Base-by-base conservation (phyloP, 106 monocot species). In the Hemerocallis citrina region DNA sequence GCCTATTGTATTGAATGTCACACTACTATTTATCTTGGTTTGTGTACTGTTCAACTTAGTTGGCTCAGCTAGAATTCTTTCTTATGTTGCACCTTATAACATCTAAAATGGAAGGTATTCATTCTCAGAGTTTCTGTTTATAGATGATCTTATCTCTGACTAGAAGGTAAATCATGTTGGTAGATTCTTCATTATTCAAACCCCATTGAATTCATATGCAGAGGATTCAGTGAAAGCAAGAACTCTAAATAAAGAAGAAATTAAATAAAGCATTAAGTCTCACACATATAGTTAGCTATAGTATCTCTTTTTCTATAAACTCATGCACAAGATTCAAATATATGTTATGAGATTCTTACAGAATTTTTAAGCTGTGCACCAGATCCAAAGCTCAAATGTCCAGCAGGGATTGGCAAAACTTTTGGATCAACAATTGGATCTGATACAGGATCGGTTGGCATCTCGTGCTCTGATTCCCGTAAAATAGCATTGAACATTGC, bases 401-500 rank as follows among this genome's bases (percentile, higher is more conserved):
- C 96, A 59, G 91, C 86, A n/a, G 77, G 86, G 30, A 98, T 85
- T 1, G 96, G 96, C 28, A 98, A 65, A 54, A 98, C 91, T 49
- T 79, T 87, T 40, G 77, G 66, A 69, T 98, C 91, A 24, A 88
- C 70, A 64, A 98, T 88, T 10, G 96, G 91, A 79, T 98, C 96
- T 45, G 96, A 98, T 8, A 98, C 75, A 43, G 96, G 96, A 84
- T 98, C 91, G 2, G 91, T 87, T 44, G 96, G 96, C 43, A 91
- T 88, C 37, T 91, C 86, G 71, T 70, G 73, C 47, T 75, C 91
- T 38, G 96, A 98, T 73, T 98, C 96, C 54, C 96, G 91, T 37
- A 98, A 71, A 68, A 98, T 91, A n/a, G 96, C 96, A 73, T 98
- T 98, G 65, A 96, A 96, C 95, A 96, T 96, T 22, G 95, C 95